Evolutionary conservation across 73 alveolate genomes (phyloP).

Genomic region (Tetrahymena thermophila): DNA sequence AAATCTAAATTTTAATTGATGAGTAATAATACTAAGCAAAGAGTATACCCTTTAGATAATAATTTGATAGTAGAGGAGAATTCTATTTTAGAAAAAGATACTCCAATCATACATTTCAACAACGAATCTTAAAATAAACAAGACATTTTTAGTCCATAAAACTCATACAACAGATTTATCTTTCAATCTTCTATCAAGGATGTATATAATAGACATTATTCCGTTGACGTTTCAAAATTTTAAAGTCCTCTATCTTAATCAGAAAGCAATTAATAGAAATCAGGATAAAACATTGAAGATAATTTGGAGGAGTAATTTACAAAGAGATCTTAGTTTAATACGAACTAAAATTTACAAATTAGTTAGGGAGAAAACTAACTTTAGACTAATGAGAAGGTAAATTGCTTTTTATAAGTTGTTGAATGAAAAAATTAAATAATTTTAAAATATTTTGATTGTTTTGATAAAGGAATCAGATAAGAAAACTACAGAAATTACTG

Average conservation of each 20-base stretch:
- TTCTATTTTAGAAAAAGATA: not conserved
- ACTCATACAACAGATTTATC: not conserved
- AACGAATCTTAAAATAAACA: not conserved
- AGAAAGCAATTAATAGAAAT: not conserved
- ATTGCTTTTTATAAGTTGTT: too few species aligned
- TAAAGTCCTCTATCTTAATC: not conserved
- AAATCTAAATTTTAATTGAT: not conserved
- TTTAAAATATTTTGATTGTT: too few species aligned
- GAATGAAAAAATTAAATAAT: too few species aligned
- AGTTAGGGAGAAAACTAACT: not conserved
- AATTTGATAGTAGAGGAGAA: not conserved
- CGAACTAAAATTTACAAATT: not conserved
- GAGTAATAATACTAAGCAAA: not conserved
- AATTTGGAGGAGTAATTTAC: not conserved
- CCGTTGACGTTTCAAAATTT: not conserved
- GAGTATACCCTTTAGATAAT: not conserved
- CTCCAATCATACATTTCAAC: not conserved
- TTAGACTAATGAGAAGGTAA: not conserved
- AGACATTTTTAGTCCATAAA: not conserved
- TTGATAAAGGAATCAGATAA: not conserved
- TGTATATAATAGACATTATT: not conserved
- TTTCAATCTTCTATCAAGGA: not conserved
- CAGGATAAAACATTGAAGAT: not conserved
- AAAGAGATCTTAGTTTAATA: not conserved
- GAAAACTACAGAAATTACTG: not conserved